These are phyloP conservation scores for Sisymbrium altissimum DNA, from an alignment of 345 rosid species.

Conservation along the genomic window DNA sequence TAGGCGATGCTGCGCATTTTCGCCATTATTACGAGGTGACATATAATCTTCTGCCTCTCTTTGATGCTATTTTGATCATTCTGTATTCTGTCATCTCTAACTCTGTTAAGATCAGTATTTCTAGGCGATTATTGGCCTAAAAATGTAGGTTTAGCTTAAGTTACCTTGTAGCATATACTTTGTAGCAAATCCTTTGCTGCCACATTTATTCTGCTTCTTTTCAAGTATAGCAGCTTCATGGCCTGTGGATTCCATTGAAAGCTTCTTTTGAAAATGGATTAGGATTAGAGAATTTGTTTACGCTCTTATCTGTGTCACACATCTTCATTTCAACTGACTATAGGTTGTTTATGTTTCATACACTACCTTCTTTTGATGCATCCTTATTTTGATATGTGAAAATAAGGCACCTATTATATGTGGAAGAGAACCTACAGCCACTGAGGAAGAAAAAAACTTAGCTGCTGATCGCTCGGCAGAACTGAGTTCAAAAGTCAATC, in stretches of 20 bases:
- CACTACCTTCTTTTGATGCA: conserved; percentile 15
- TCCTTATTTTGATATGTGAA: conserved; percentile 13
- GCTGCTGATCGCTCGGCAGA: conserved; percentile 85
- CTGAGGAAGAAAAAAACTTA: conserved; percentile 77
- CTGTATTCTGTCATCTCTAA: not conserved
- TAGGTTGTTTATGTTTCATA: conserved; percentile 7
- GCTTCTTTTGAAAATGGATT: not conserved
- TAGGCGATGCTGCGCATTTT: conserved; percentile 87
- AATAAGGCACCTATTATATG: conserved; percentile 79
- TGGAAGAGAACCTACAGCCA: conserved; percentile 96
- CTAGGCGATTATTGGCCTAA: not conserved
- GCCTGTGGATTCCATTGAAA: conserved; percentile 9
- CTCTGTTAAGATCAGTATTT: not conserved
- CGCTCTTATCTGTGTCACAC: not conserved
- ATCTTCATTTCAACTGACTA: not conserved
- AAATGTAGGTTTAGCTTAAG: not conserved
- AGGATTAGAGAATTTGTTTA: conserved; percentile 6
- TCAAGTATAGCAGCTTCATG: conserved; percentile 5
- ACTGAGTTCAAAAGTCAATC: conserved; percentile 91
- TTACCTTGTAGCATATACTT: conserved; percentile 2
- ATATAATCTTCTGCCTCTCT: not conserved
- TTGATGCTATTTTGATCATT: not conserved
- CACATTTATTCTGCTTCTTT: conserved; percentile 1
- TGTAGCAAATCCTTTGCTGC: not conserved
- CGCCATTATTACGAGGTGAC: conserved; percentile 91